phyloP scores from a whole-genome alignment of 257 asterid species.

The Penstemon davidsonii region DNA sequence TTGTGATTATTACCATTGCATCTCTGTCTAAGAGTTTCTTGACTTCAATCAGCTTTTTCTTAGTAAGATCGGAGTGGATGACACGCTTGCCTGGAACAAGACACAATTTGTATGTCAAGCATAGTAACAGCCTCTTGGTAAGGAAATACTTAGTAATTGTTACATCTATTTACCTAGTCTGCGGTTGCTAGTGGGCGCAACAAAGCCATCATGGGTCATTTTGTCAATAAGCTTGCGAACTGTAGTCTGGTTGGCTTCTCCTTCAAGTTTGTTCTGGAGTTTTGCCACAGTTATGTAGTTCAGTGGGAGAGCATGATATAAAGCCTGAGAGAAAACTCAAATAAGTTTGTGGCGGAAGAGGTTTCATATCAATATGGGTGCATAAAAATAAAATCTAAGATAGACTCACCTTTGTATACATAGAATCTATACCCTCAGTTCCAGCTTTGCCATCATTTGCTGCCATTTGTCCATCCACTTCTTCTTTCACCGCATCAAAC shows the following conservation, averaged over 20 bases:
- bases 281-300: slow-evolving; percentile 58
- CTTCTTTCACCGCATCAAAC: slow-evolving; percentile 84
- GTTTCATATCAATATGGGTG: neutral
- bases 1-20: slow-evolving; percentile 46
- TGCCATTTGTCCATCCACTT: slow-evolving; percentile 40
- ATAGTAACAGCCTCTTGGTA: slow-evolving; percentile 3
- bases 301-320: slow-evolving; percentile 90
- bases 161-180: slow-evolving; percentile 57
- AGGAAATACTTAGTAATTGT: neutral
- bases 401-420: slow-evolving; percentile 79
- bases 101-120: slow-evolving; percentile 20
- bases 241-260: slow-evolving; percentile 59
- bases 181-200: slow-evolving; percentile 73
- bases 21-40: slow-evolving; percentile 56
- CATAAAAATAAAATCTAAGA: slow-evolving; percentile 12
- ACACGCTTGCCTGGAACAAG: slow-evolving; percentile 78
- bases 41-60: slow-evolving; percentile 69
- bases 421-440: slow-evolving; percentile 40
- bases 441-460: slow-evolving; percentile 38
- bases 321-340: slow-evolving; percentile 57
- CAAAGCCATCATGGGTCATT: slow-evolving; percentile 81
- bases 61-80: slow-evolving; percentile 77
- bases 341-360: slow-evolving; percentile 9
- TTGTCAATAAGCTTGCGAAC: slow-evolving; percentile 80
- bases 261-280: slow-evolving; percentile 79